phyloP scores from a whole-genome alignment of 2,329 filamentous ascomycete genomes.

The Claviceps quebecensis region DNA sequence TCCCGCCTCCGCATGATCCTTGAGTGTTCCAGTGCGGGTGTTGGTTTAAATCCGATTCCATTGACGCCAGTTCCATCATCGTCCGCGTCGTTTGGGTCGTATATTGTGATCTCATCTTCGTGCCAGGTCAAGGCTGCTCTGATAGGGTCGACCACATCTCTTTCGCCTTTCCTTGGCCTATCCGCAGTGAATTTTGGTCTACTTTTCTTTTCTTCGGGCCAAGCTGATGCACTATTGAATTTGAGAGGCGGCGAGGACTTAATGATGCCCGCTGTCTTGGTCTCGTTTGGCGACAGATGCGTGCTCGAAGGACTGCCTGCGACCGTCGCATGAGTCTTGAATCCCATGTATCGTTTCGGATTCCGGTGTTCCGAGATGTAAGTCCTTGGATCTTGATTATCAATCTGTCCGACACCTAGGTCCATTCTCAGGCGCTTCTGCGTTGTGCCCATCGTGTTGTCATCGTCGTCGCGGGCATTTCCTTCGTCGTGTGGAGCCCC shows the following conservation, averaged over 20 bases:
- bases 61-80: slow-evolving; percentile 56
- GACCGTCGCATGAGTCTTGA: neutral
- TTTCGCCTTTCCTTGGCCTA: slow-evolving; percentile 14
- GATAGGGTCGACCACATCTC: slow-evolving; percentile 35
- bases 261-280: slow-evolving; percentile 7
- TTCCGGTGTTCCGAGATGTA: neutral
- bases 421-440: slow-evolving; percentile 7
- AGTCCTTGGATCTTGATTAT: neutral
- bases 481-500: slow-evolving; percentile 21
- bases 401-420: slow-evolving; percentile 2
- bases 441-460: slow-evolving; percentile 8
- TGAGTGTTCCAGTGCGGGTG: slow-evolving; percentile 43
- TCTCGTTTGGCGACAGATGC: neutral
- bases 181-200: neutral
- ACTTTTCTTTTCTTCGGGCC: slow-evolving; percentile 5
- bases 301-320: neutral
- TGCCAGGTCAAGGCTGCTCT: slow-evolving; percentile 52
- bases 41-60: slow-evolving; percentile 53
- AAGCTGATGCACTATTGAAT: slow-evolving; percentile 12
- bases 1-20: slow-evolving; percentile 42
- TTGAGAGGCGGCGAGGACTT: slow-evolving; percentile 24
- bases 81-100: slow-evolving; percentile 49
- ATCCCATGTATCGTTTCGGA: neutral
- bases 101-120: slow-evolving; percentile 53
- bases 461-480: slow-evolving; percentile 11